Evolutionary conservation across 371 early-diverging fungal genomes (phyloP).

Genomic region (Batkoa obscura): DNA sequence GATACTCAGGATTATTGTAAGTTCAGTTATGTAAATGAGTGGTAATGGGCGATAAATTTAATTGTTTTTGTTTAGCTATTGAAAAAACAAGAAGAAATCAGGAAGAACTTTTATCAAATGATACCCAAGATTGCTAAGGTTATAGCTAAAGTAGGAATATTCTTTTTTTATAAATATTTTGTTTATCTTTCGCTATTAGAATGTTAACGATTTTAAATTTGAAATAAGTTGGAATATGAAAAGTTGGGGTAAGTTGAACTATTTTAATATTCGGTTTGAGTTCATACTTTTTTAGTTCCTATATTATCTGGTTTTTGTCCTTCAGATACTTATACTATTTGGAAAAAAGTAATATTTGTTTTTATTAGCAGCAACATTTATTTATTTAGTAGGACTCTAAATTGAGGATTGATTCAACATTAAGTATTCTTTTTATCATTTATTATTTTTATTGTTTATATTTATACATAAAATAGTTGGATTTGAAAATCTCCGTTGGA

Average conservation of each 20-base stretch:
- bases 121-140: not conserved
- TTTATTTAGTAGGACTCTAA: not conserved
- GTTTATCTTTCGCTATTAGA: not conserved
- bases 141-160: not conserved
- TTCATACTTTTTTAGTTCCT: not conserved
- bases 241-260: not conserved
- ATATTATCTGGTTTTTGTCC: not conserved
- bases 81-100: not conserved
- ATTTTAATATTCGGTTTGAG: not conserved
- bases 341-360: not conserved
- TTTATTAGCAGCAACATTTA: not conserved
- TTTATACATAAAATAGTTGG: not conserved
- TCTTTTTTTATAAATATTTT: not conserved
- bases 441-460: not conserved
- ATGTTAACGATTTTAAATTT: not conserved
- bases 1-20: not conserved
- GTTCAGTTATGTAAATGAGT: not conserved
- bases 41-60: not conserved
- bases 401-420: not conserved
- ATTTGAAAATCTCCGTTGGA: constrained; percentile 1
- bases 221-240: not conserved
- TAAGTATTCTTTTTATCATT: not conserved
- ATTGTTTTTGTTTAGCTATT: not conserved
- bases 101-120: not conserved
- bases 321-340: not conserved